Evolutionary conservation across 2,329 filamentous ascomycete genomes (phyloP).

Genomic region (Xylariaceae sp.): DNA sequence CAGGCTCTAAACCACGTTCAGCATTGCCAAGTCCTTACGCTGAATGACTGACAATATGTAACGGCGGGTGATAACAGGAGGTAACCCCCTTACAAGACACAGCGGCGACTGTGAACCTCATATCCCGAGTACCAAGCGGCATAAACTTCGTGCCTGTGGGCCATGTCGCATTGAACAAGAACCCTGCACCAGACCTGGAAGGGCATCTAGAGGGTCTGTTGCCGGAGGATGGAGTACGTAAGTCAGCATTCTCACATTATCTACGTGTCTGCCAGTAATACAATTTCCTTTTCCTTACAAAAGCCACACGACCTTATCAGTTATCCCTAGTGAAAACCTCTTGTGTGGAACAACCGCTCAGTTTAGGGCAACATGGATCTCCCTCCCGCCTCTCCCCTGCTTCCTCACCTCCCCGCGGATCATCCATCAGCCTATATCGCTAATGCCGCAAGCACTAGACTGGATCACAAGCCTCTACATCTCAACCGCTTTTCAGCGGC

Average conservation of each 20-base stretch:
- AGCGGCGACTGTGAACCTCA: neutral
- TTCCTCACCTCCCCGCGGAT: neutral
- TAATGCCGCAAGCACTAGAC: neutral
- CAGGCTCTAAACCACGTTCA: neutral
- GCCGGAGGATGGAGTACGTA: conserved; percentile 5
- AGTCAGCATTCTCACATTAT: neutral
- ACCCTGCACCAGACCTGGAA: conserved; percentile 3
- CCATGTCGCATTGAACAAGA: conserved; percentile 14
- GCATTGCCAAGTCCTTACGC: neutral
- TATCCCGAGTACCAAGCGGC: neutral
- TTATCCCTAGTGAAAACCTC: neutral
- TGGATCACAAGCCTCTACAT: conserved; percentile 17
- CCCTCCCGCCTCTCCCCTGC: neutral
- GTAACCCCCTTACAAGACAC: neutral
- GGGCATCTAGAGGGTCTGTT: neutral
- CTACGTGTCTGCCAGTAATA: too few relatives aligned
- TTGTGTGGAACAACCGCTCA: neutral
- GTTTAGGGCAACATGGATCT: neutral
- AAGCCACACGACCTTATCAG: too few relatives aligned
- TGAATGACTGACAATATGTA: neutral
- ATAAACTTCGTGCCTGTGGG: conserved; percentile 8
- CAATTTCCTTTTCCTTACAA: too few relatives aligned
- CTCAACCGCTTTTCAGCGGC: neutral
- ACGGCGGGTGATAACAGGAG: neutral
- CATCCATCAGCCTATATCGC: neutral